These are phyloP conservation scores for Polyporus tsugae DNA, from an alignment of 1,284 basidiomycete species.

Conservation along the genomic window DNA sequence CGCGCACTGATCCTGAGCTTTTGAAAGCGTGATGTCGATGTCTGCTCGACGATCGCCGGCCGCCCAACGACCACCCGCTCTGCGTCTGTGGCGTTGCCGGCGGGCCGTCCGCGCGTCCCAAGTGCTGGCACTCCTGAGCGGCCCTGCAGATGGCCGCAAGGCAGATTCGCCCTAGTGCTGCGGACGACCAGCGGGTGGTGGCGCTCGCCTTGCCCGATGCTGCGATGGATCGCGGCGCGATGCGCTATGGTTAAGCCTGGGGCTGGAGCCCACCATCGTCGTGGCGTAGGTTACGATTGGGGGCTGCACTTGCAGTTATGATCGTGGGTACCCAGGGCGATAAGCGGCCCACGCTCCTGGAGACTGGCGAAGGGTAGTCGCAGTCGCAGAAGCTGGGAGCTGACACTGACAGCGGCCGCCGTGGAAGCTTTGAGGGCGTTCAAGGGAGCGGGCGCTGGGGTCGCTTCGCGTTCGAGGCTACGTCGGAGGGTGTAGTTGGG, in stretches of 20 bases:
- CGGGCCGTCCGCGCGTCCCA: slow-evolving; percentile 7
- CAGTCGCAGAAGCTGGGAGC: background rate
- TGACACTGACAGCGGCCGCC: slow-evolving; percentile 12
- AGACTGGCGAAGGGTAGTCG: background rate
- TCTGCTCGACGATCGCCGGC: slow-evolving; percentile 27
- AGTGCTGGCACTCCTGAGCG: background rate
- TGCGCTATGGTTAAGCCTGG: slow-evolving; percentile 13
- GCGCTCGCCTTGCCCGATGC: slow-evolving; percentile 5
- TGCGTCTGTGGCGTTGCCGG: slow-evolving; percentile 13
- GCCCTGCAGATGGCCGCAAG: background rate
- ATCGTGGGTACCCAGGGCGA: background rate
- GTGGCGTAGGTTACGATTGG: background rate
- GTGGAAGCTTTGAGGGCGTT: slow-evolving; percentile 3
- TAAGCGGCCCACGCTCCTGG: background rate
- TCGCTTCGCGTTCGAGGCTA: slow-evolving; percentile 6
- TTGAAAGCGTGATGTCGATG: slow-evolving; percentile 12
- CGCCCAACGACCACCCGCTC: slow-evolving; percentile 24
- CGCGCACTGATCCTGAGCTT: background rate
- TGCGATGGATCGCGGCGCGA: slow-evolving; percentile 10
- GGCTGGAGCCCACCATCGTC: background rate
- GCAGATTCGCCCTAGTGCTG: background rate
- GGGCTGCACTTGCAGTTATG: background rate
- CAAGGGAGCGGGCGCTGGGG: background rate
- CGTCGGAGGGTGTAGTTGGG: background rate
- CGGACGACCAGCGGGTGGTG: background rate